Base-by-base conservation (phyloP, 495 filamentous ascomycete genomes). In the Tuber microsphaerosporum region DNA sequence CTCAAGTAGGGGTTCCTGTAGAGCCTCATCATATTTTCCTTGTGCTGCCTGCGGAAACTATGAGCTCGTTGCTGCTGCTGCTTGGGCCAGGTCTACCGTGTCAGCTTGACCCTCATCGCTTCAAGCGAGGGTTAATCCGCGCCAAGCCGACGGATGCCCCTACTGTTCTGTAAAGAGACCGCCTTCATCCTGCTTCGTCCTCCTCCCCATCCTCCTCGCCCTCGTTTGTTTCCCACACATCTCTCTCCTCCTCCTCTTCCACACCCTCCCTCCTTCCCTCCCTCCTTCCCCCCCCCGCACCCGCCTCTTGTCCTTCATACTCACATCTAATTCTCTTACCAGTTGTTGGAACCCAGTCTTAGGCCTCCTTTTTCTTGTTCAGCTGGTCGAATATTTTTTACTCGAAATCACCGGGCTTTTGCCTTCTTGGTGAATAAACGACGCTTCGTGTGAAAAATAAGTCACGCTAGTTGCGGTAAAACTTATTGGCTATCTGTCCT, bases 261-360 rank as follows among this genome's bases (percentile, higher is more conserved):
- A 71, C 39, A 71, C 68, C 44, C 74, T 73, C 61, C 56, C 46
- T 76, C 77, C 43, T n/a, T n/a, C 68, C 44, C 74, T 73, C 61
- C 56, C 46, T 76, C 69, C 61, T 70, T 44, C 22, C 68, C 70
- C 48, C 39, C 51, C 34, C 74, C 69, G 76, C 68, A 37, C 71
- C 56, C 69, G 46, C 74, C 46, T 26, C 48, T 48, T 71, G 70
- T 70, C 70, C 37, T 65, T 80, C 74, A 14, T 14, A 65, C 14
- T 34, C 12, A 34, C 26, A 34, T 34, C 26, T 26, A 65, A 34
- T 31, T 65, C 26, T 31, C 17, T 31, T 34, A 10, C 26, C 26
- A 2, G 12, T 31, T 65, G 26, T 65, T 65, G 26, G 56, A 34
- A 65, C 5, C 31, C 3, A 34, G 31, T 65, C 26, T 31, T 34